A percentile compares a stretch with the other conserved stretches of the same genome.
phyloP scores from a whole-genome alignment of 2,329 filamentous ascomycete genomes.

The Cladosporium sp. region DNA sequence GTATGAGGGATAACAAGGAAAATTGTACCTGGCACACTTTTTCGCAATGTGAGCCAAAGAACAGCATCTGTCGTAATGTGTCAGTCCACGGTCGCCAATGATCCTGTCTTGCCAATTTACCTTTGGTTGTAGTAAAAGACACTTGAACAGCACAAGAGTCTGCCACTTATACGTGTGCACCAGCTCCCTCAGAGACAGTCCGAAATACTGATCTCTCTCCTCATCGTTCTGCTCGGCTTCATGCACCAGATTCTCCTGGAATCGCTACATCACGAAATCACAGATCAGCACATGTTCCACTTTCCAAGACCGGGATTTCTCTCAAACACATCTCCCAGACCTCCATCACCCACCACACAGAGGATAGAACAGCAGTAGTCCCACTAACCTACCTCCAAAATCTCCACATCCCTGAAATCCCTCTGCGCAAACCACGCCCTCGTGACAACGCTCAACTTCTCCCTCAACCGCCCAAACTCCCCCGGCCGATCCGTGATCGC shows the following conservation, averaged over 20 bases:
- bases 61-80: constrained; percentile 73
- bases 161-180: constrained; percentile 94
- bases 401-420: constrained; percentile 91
- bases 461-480: constrained; percentile 84
- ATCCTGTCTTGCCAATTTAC: constrained; percentile 61
- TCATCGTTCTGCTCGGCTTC: constrained; percentile 63
- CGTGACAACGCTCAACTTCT: constrained; percentile 86
- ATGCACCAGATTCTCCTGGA: constrained; percentile 79
- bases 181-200: constrained; percentile 67
- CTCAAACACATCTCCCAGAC: background rate
- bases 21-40: constrained; percentile 98
- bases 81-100: background rate
- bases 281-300: constrained; percentile 22
- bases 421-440: constrained; percentile 94
- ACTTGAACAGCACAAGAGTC: constrained; percentile 91
- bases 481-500: constrained; percentile 90
- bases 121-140: constrained; percentile 90
- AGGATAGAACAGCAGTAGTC: background rate
- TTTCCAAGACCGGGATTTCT: background rate
- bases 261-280: constrained; percentile 55
- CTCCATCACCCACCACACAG: background rate
- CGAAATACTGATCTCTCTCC: constrained; percentile 83
- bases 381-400: constrained; percentile 60
- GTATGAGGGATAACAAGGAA: constrained; percentile 91
- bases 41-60: constrained; percentile 96